Evolutionary conservation across 176 grass and related monocot genomes (phyloP), one percentile per base, ranked within the genome.

Genomic region (Ensete ventricosum): DNA sequence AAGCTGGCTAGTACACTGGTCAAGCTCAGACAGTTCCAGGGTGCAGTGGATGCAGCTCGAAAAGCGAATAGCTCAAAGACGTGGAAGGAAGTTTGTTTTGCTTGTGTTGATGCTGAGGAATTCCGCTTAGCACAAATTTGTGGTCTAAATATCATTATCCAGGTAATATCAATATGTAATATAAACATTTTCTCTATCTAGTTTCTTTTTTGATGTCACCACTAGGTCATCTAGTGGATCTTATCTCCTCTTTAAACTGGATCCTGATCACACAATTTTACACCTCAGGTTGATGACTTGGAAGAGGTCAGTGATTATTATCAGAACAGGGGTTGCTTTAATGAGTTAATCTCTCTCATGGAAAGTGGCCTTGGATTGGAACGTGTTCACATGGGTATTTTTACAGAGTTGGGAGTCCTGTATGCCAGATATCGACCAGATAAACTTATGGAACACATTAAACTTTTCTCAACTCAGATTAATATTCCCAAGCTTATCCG

Each of bases 371-470:
- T 87, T 80, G 82, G 88, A 73, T 82, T 90, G 78, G 95, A 99
- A 80, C 86, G 95, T 64, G 95, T 86, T 11, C 90, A 99, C 64
- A 99, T 91, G 90, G 90, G 95, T 71, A 99, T 99, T 78, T 99
- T 99, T 62, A 94, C 95, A 25, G 95, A 99, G 72, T 77, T 99
- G 73, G 95, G 95, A 80, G 86, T 99, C 67, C 74, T 99, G 54
- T 99, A 99, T 82, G 90, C 95, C 77, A 85, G 90, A 88, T 99
- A 99, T 82, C 88, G 95, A 52, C 63, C 76, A 34, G 95, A 99
- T 80, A 99, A 99, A 76, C 95, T 99, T 71, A 99, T 94, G 95
- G 90, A 99, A 25, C 95, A 94, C 70, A 94, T 99, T 77, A 99
- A 99, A 77, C 95, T 99, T 83, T 99, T 94, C 84, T 86, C 95